Evolutionary conservation across 2,329 filamentous ascomycete species (phyloP).

Genomic region (Septoria petroselini): DNA sequence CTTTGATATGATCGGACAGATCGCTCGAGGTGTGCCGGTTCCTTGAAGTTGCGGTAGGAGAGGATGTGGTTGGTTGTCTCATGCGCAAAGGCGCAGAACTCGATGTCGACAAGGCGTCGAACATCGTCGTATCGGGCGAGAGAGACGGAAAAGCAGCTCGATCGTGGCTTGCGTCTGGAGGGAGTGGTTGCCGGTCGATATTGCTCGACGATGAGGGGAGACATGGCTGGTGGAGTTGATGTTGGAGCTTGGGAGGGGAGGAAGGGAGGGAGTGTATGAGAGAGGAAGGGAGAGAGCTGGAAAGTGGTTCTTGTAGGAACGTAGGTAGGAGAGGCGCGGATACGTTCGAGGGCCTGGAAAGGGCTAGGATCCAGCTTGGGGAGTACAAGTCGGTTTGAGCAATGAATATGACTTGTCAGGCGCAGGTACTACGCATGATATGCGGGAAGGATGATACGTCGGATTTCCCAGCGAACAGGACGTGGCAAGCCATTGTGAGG

Average conservation of each 20-base stretch:
- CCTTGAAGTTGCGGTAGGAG: constrained; percentile 33
- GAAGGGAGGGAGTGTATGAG: not conserved
- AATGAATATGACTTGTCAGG: constrained; percentile 15
- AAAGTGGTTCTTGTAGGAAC: constrained; percentile 1
- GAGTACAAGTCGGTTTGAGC: constrained; percentile 14
- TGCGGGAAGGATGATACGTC: constrained; percentile 16
- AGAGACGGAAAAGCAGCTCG: constrained; percentile 25
- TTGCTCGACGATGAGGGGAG: constrained; percentile 23
- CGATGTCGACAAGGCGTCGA: constrained; percentile 40
- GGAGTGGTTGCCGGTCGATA: constrained; percentile 15
- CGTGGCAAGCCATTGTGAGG: constrained; percentile 19
- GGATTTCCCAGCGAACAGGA: constrained; percentile 12
- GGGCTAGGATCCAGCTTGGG: constrained; percentile 10
- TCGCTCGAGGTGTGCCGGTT: constrained; percentile 32
- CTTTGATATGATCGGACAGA: constrained; percentile 27
- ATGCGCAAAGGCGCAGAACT: constrained; percentile 42
- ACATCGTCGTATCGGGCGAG: constrained; percentile 30
- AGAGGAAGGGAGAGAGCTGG: constrained; percentile 9
- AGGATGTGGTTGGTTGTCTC: constrained; percentile 37
- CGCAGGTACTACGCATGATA: constrained; percentile 20
- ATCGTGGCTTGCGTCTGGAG: constrained; percentile 20
- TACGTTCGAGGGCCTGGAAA: constrained; percentile 18
- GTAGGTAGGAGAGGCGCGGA: constrained; percentile 2
- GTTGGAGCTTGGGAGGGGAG: not conserved
- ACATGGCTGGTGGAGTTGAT: constrained; percentile 16